These are phyloP conservation scores for Cladosporium phlei DNA, from an alignment of 2,329 filamentous ascomycete genomes.

Conservation along the genomic window DNA sequence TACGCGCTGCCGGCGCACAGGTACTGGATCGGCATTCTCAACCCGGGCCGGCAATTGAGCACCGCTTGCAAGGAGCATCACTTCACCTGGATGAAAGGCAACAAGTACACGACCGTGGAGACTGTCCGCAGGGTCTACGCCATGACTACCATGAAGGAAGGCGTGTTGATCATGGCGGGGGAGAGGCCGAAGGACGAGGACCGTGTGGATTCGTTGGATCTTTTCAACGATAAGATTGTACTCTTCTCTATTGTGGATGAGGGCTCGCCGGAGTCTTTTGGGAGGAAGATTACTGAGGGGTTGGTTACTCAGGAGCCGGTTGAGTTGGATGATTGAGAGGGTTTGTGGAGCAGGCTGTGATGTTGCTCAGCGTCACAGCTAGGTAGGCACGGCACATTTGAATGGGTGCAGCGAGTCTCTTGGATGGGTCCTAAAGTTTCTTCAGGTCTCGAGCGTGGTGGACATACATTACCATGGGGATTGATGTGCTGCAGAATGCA, in stretches of 20 bases:
- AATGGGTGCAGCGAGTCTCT: no score
- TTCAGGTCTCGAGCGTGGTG: no score
- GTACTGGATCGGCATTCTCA: constrained; percentile 33
- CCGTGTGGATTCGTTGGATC: constrained; percentile 27
- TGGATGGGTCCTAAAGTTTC: no score
- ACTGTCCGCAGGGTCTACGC: constrained; percentile 29
- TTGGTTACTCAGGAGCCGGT: constrained; percentile 16
- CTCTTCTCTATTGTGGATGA: constrained; percentile 24
- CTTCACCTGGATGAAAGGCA: constrained; percentile 32
- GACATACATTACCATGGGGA: no score
- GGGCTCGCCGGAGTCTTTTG: constrained; percentile 9
- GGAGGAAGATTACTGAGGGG: constrained; percentile 18
- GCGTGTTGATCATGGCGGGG: constrained; percentile 22
- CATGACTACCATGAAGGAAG: constrained; percentile 16
- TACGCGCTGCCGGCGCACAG: constrained; percentile 18
- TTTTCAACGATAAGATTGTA: constrained; percentile 28
- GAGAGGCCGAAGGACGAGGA: constrained; percentile 20
- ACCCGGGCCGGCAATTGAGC: neutral
- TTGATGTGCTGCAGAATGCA: no score
- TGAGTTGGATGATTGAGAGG: constrained; percentile 16
- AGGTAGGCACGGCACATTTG: no score
- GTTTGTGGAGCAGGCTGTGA: no score
- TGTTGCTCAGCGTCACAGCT: no score
- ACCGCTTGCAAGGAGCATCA: constrained; percentile 17
- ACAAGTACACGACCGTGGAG: constrained; percentile 27